Evolutionary conservation across 257 asterid genomes (phyloP).

Genomic region (Rhazya stricta): DNA sequence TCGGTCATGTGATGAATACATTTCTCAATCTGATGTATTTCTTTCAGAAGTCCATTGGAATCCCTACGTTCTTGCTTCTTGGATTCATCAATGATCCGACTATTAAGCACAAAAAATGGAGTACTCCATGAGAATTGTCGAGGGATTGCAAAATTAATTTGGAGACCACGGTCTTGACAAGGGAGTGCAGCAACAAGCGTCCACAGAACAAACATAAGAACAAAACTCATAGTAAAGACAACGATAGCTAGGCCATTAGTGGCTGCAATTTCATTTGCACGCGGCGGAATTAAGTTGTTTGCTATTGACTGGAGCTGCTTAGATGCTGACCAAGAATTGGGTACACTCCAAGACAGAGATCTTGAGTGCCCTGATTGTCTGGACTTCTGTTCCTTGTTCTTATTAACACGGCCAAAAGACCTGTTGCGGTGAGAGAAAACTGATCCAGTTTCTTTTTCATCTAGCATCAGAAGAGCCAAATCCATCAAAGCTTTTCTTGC

Average conservation of each 20-base stretch:
- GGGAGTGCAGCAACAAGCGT: conserved; percentile 82
- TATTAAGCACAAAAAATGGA: conserved; percentile 53
- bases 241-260: conserved; percentile 55
- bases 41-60: conserved; percentile 62
- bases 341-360: conserved; percentile 93
- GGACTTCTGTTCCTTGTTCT: conserved; percentile 55
- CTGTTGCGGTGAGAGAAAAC: conserved; percentile 59
- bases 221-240: conserved; percentile 64
- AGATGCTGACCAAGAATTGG: conserved; percentile 86
- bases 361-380: conserved; percentile 62
- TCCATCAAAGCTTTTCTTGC: conserved; percentile 80
- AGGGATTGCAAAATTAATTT: conserved; percentile 52
- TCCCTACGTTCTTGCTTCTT: conserved; percentile 65
- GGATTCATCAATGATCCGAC: conserved; percentile 55
- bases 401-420: conserved; percentile 60
- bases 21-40: conserved; percentile 58
- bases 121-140: conserved; percentile 67
- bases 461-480: conserved; percentile 72
- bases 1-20: conserved; percentile 57
- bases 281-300: conserved; percentile 58
- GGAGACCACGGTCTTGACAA: conserved; percentile 82
- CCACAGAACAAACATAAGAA: conserved; percentile 80
- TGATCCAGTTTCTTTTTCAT: conserved; percentile 61
- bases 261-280: conserved; percentile 56
- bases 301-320: conserved; percentile 85